Evolutionary conservation across 1,139 yeast species (phyloP).

Genomic region (Blastobotrys aristatus): DNA sequence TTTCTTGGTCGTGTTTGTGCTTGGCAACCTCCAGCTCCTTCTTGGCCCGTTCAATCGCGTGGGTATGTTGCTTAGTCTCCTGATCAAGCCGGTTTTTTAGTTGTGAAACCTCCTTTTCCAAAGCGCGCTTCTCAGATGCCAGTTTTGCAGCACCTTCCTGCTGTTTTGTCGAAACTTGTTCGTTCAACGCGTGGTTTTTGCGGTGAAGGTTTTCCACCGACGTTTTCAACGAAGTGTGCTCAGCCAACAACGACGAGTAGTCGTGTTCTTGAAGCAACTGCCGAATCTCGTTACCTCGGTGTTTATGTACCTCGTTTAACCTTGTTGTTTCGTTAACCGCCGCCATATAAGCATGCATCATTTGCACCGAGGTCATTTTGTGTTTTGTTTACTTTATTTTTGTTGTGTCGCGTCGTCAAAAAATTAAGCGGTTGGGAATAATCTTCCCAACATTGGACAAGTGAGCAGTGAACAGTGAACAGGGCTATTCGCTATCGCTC

Average conservation of each 20-base stretch:
- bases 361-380: background rate
- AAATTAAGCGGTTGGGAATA: too few relatives aligned
- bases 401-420: too few relatives aligned
- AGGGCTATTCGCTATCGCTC: constrained; percentile 6
- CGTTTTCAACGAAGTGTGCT: background rate
- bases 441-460: too few relatives aligned
- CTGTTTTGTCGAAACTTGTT: constrained; percentile 3
- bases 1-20: constrained; percentile 15
- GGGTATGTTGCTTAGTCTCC: constrained; percentile 18
- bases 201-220: constrained; percentile 1
- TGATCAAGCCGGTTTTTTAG: constrained; percentile 14
- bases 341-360: constrained; percentile 1
- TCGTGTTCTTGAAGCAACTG: constrained; percentile 8
- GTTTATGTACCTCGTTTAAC: background rate
- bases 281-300: constrained; percentile 8
- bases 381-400: background rate
- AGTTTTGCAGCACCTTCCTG: constrained; percentile 11
- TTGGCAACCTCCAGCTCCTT: constrained; percentile 20
- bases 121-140: constrained; percentile 13
- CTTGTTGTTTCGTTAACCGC: constrained; percentile 1
- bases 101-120: constrained; percentile 15
- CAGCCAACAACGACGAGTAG: background rate
- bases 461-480: too few relatives aligned
- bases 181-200: background rate
- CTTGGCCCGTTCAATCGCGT: constrained; percentile 18